Evolutionary conservation across 106 monocot species (phyloP).

Genomic region (Allium fistulosum): DNA sequence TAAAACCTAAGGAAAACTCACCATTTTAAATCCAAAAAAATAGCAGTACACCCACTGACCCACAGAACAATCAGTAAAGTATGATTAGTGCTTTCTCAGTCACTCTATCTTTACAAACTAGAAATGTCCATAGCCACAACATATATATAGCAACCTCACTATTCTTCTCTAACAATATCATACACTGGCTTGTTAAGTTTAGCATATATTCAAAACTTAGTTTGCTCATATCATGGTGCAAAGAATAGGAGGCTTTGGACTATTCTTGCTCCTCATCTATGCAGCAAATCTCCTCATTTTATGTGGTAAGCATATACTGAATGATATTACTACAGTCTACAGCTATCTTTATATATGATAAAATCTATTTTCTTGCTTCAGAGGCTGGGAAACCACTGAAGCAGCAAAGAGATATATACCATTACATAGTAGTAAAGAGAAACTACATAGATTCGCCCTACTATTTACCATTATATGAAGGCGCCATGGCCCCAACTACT

Average conservation of each 20-base stretch:
- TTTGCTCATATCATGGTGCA: slow-evolving; percentile 8
- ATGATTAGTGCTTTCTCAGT: too few species aligned
- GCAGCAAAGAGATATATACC: slow-evolving; percentile 3
- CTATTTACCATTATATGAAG: slow-evolving; percentile 27
- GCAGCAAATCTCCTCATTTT: slow-evolving; percentile 11
- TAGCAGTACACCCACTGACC: too few species aligned
- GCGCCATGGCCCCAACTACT: slow-evolving; percentile 31
- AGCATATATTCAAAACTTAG: not conserved
- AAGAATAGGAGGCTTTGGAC: slow-evolving; percentile 8
- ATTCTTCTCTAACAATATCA: too few species aligned
- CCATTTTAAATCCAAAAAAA: too few species aligned
- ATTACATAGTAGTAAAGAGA: slow-evolving; percentile 4
- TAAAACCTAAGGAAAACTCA: slow-evolving; percentile 8
- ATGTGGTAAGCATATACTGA: slow-evolving; percentile 24
- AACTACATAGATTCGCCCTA: slow-evolving; percentile 21
- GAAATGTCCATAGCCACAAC: too few species aligned
- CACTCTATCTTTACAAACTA: too few species aligned
- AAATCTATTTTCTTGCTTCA: not conserved
- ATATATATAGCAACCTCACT: too few species aligned
- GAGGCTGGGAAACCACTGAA: slow-evolving; percentile 19
- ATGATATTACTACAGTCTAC: not conserved
- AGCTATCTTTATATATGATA: not conserved
- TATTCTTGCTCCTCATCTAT: slow-evolving; percentile 13
- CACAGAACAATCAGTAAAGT: too few species aligned
- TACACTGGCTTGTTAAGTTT: too few species aligned